These are phyloP conservation scores for Candida silvatica DNA, from an alignment of 805 yeast genomes.

Conservation along the genomic window DNA sequence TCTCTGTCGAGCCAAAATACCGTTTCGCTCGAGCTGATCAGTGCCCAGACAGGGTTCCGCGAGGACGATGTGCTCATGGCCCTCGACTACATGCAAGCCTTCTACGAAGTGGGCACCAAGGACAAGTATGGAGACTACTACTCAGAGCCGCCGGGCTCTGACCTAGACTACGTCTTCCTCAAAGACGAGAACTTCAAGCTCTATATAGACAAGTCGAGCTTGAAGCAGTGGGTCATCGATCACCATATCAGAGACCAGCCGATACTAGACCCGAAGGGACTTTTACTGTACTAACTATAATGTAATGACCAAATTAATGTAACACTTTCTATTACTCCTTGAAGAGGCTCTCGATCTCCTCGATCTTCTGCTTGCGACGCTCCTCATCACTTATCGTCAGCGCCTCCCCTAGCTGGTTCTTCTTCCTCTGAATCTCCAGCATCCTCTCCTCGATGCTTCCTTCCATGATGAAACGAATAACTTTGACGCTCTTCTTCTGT, in stretches of 20 bases:
- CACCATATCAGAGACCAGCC: conserved; percentile 13
- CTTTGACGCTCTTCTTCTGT: conserved; percentile 63
- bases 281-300: conserved; percentile 17
- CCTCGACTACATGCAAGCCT: conserved; percentile 44
- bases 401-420: conserved; percentile 73
- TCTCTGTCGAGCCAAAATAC: conserved; percentile 19
- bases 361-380: conserved; percentile 57
- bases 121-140: conserved; percentile 22
- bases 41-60: conserved; percentile 55
- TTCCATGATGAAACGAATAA: conserved; percentile 72
- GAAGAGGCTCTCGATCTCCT: conserved; percentile 63
- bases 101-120: conserved; percentile 23
- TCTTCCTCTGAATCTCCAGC: conserved; percentile 80
- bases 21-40: conserved; percentile 39
- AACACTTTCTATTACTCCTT: conserved; percentile 26
- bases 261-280: conserved; percentile 11
- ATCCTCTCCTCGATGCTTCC: conserved; percentile 82
- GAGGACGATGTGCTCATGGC: conserved; percentile 53
- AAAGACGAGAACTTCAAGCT: conserved; percentile 18
- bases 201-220: conserved; percentile 14
- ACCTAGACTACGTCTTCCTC: conserved; percentile 13
- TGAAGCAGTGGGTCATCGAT: conserved; percentile 22
- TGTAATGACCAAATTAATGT: too few species aligned
- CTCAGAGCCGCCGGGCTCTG: conserved; percentile 7
- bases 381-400: conserved; percentile 72